A percentile compares a stretch with the other conserved stretches of the same genome.
These are phyloP conservation scores for Fragaria nilgerrensis DNA, from an alignment of 306 rosid genomes.

Conservation along the genomic window DNA sequence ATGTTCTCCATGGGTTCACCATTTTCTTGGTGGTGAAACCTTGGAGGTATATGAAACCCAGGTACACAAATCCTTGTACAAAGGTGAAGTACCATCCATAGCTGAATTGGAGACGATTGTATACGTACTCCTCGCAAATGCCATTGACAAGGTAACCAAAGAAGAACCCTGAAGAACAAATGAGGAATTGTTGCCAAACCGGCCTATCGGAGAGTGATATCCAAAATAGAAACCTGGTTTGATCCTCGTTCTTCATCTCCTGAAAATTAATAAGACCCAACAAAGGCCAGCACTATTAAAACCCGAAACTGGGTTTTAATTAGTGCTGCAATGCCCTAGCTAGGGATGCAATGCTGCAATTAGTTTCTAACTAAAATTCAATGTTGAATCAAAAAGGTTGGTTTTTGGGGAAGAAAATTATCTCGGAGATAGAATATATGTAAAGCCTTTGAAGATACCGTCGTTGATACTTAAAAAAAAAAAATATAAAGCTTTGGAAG, in stretches of 20 bases:
- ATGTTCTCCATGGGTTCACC: conserved; percentile 61
- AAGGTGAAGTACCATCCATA: conserved; percentile 70
- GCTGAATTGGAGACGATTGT: conserved; percentile 61
- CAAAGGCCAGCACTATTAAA: background rate
- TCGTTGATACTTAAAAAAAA: too few species aligned
- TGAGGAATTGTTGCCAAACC: conserved; percentile 49
- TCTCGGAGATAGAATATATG: background rate
- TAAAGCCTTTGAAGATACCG: background rate
- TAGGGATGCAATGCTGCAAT: conserved; percentile 12
- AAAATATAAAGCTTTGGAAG: background rate
- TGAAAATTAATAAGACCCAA: background rate
- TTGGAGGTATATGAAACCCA: conserved; percentile 45
- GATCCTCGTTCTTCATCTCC: conserved; percentile 51
- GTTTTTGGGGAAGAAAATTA: conserved; percentile 8
- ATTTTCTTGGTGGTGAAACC: conserved; percentile 59
- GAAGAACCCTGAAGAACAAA: conserved; percentile 57
- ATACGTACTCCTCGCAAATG: conserved; percentile 66
- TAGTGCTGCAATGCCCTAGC: background rate
- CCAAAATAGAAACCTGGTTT: conserved; percentile 49
- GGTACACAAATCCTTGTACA: conserved; percentile 64
- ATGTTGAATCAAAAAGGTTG: background rate
- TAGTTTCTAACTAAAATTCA: background rate
- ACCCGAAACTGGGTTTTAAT: background rate
- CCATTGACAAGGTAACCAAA: conserved; percentile 68
- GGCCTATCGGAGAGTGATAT: conserved; percentile 47